phyloP scores from a whole-genome alignment of 768 basidiomycete genomes.

The Dendrothele bispora region DNA sequence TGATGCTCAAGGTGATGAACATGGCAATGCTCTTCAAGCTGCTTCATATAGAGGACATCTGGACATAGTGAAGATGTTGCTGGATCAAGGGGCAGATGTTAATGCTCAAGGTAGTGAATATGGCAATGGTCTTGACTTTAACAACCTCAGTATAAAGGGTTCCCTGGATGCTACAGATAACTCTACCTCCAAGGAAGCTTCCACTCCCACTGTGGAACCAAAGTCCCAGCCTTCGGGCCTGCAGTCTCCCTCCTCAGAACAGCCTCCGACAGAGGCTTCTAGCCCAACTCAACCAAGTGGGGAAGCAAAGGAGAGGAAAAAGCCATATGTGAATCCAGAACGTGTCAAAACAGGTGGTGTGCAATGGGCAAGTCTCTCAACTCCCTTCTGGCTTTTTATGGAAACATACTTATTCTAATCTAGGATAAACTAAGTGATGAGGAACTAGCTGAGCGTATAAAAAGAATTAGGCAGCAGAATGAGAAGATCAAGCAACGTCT shows the following conservation, averaged over 20 bases:
- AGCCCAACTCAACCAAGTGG: slow-evolving; percentile 13
- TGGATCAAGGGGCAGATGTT: too few relatives aligned
- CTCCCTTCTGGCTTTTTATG: not conserved
- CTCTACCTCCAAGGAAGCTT: slow-evolving; percentile 1
- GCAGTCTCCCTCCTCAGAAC: slow-evolving; percentile 7
- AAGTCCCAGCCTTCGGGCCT: slow-evolving; percentile 7
- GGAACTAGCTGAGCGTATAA: slow-evolving; percentile 67
- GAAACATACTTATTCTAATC: too few relatives aligned
- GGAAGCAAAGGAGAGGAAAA: slow-evolving; percentile 21
- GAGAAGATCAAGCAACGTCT: slow-evolving; percentile 73
- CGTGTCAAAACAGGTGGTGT: slow-evolving; percentile 83
- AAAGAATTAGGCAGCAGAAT: slow-evolving; percentile 67
- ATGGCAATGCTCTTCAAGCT: too few relatives aligned
- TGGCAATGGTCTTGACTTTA: slow-evolving; percentile 75
- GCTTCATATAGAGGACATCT: too few relatives aligned
- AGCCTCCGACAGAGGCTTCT: slow-evolving; percentile 13
- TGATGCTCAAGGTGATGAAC: too few relatives aligned
- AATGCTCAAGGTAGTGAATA: too few relatives aligned
- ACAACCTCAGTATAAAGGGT: slow-evolving; percentile 45
- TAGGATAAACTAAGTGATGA: slow-evolving; percentile 72
- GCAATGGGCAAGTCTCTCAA: slow-evolving; percentile 53
- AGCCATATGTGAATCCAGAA: slow-evolving; percentile 77
- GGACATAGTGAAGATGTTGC: too few relatives aligned
- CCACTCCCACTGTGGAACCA: not conserved
- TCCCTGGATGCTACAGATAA: slow-evolving; percentile 30